A percentile compares a stretch with the other conserved stretches of the same genome.
phyloP scores from a whole-genome alignment of 2,329 filamentous ascomycete species.

The Alternaria incomplexa region DNA sequence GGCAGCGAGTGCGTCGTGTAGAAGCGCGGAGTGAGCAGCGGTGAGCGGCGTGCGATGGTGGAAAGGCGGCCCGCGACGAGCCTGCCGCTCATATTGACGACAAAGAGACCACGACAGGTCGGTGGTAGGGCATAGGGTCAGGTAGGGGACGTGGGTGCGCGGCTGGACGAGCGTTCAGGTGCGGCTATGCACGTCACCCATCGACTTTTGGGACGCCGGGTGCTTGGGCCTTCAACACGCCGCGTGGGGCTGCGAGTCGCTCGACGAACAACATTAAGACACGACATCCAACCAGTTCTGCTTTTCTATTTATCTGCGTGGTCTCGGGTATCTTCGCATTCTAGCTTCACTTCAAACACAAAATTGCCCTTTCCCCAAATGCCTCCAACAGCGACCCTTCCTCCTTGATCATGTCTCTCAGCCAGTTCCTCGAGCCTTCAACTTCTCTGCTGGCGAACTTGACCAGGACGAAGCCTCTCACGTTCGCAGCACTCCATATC shows the following conservation, averaged over 20 bases:
- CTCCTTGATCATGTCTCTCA: slow-evolving; percentile 73
- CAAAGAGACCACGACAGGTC: slow-evolving; percentile 10
- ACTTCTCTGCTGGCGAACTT: slow-evolving; percentile 87
- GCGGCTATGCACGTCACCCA: slow-evolving; percentile 24
- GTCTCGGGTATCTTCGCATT: background rate
- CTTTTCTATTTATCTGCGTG: background rate
- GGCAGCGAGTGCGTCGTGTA: slow-evolving; percentile 41
- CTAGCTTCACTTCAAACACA: slow-evolving; percentile 61
- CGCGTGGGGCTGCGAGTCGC: slow-evolving; percentile 10
- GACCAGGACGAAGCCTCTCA: slow-evolving; percentile 77
- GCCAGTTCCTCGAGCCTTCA: slow-evolving; percentile 81
- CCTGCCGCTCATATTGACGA: slow-evolving; percentile 69
- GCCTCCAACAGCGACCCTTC: slow-evolving; percentile 73
- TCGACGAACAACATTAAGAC: background rate
- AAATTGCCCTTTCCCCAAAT: slow-evolving; percentile 81
- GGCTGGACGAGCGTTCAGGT: slow-evolving; percentile 6
- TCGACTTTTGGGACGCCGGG: slow-evolving; percentile 13
- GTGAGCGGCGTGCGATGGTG: slow-evolving; percentile 69
- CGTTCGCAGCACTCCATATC: slow-evolving; percentile 48
- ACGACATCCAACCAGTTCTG: background rate
- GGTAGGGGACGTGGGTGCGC: slow-evolving; percentile 3
- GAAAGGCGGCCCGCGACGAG: slow-evolving; percentile 75
- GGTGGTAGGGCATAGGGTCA: slow-evolving; percentile 25
- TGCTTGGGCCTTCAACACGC: slow-evolving; percentile 12
- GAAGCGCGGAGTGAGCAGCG: slow-evolving; percentile 64